Evolutionary conservation across 2,329 filamentous ascomycete species (phyloP).

Genomic region (Dothideomycetes sp.): DNA sequence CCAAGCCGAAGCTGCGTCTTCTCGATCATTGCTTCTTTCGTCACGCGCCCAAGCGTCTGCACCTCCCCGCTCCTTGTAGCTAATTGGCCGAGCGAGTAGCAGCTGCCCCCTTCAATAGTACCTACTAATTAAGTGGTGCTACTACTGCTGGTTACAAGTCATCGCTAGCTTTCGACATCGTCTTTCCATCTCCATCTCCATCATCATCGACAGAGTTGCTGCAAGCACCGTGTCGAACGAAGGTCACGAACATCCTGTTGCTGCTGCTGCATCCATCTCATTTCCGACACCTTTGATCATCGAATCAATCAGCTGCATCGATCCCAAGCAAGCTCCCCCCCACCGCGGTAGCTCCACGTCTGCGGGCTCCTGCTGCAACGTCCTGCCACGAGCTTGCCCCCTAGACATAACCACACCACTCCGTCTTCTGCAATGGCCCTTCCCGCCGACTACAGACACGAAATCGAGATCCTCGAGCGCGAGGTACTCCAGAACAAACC

Average conservation of each 20-base stretch:
- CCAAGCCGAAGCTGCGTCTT: too few relatives aligned
- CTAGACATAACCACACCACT: too few relatives aligned
- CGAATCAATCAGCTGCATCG: slow-evolving; percentile 5
- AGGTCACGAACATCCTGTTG: too few relatives aligned
- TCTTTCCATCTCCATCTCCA: too few relatives aligned
- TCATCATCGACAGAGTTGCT: too few relatives aligned
- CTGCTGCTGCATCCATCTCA: too few relatives aligned
- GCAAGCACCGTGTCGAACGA: too few relatives aligned
- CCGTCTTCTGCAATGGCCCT: slow-evolving; percentile 22
- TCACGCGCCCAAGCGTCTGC: slow-evolving; percentile 11
- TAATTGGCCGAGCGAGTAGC: slow-evolving; percentile 9
- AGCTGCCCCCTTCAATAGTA: slow-evolving; percentile 9
- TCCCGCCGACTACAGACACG: slow-evolving; percentile 49
- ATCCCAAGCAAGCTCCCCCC: slow-evolving; percentile 8
- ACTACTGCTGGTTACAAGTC: too few relatives aligned
- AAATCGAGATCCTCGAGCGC: slow-evolving; percentile 55
- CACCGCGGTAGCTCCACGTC: slow-evolving; percentile 10
- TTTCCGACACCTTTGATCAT: not conserved
- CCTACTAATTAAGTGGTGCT: too few relatives aligned
- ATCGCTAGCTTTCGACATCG: too few relatives aligned
- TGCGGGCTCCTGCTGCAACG: slow-evolving; percentile 11
- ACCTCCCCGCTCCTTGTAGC: slow-evolving; percentile 9
- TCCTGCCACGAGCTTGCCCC: slow-evolving; percentile 7
- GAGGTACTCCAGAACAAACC: slow-evolving; percentile 51
- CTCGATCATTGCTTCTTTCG: slow-evolving; percentile 11